phyloP scores from a whole-genome alignment of 257 asterid genomes.

The Fraxinus cuspidata region DNA sequence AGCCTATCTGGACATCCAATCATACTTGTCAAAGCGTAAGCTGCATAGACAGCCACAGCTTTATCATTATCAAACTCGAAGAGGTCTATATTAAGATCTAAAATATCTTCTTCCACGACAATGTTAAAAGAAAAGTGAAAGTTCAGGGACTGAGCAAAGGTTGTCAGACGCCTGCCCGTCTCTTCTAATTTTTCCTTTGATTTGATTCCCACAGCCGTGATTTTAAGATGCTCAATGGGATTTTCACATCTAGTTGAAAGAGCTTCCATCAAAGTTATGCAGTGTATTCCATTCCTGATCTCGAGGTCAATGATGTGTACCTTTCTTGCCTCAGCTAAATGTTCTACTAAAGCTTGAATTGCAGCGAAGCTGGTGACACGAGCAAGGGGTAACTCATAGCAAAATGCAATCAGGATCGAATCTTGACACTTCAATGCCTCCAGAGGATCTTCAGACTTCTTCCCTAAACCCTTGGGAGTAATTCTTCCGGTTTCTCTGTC shows the following conservation, averaged over 20 bases:
- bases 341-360: slow-evolving; percentile 42
- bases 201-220: slow-evolving; percentile 41
- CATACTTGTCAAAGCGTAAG: slow-evolving; percentile 22
- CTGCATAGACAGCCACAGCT: slow-evolving; percentile 36
- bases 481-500: slow-evolving; percentile 20
- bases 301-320: slow-evolving; percentile 47
- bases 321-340: slow-evolving; percentile 34
- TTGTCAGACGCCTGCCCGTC: slow-evolving; percentile 32
- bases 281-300: slow-evolving; percentile 35
- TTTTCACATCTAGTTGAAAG: slow-evolving; percentile 22
- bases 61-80: slow-evolving; percentile 36
- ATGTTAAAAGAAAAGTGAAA: slow-evolving; percentile 28
- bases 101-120: slow-evolving; percentile 28
- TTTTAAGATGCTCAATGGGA: slow-evolving; percentile 41
- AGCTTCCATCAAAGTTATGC: slow-evolving; percentile 47
- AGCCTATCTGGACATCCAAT: slow-evolving; percentile 30
- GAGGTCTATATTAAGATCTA: slow-evolving; percentile 32
- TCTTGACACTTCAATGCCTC: slow-evolving; percentile 19
- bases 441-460: slow-evolving; percentile 17
- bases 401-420: slow-evolving; percentile 8
- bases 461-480: slow-evolving; percentile 12
- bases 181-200: slow-evolving; percentile 29
- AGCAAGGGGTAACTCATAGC: slow-evolving; percentile 32
- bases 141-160: slow-evolving; percentile 37
- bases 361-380: slow-evolving; percentile 38